Percentiles rank a stretch among this genome's conserved stretches.
Evolutionary conservation across 106 monocot genomes (phyloP).

Genomic region (Cymbidium sinense): DNA sequence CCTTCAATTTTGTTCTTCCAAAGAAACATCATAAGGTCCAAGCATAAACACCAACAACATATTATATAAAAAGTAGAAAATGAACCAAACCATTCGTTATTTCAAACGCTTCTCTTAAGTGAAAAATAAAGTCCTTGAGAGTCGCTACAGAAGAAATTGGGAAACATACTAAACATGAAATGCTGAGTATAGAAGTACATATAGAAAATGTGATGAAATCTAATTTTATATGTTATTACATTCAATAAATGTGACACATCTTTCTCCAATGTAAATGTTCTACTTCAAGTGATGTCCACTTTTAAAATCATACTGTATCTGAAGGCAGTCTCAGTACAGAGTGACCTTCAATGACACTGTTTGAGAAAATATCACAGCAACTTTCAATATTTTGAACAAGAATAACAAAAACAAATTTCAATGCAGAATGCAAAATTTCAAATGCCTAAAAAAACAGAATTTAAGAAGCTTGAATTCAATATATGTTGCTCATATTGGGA

Average conservation of each 20-base stretch:
- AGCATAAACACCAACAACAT: neutral
- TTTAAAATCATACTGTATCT: slow-evolving; percentile 7
- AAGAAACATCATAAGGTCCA: neutral
- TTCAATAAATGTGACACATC: neutral
- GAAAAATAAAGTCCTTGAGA: neutral
- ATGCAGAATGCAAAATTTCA: neutral
- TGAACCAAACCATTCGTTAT: neutral
- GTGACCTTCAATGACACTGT: slow-evolving; percentile 3
- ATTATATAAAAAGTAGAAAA: neutral
- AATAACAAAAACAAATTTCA: neutral
- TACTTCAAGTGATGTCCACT: neutral
- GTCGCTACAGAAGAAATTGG: too few relatives aligned
- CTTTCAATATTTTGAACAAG: neutral
- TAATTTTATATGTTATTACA: neutral
- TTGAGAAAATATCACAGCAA: neutral
- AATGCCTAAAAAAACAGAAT: neutral
- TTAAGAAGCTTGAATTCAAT: neutral
- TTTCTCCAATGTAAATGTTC: neutral
- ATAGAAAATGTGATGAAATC: neutral
- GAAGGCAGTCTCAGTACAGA: slow-evolving; percentile 9
- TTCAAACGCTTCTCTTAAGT: neutral
- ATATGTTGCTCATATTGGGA: too few relatives aligned
- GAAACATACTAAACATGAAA: neutral
- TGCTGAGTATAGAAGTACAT: neutral
- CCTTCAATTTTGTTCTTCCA: too few relatives aligned